These are phyloP conservation scores for Botrytis paeoniae DNA, from an alignment of 2,329 filamentous ascomycete species.

Conservation along the genomic window DNA sequence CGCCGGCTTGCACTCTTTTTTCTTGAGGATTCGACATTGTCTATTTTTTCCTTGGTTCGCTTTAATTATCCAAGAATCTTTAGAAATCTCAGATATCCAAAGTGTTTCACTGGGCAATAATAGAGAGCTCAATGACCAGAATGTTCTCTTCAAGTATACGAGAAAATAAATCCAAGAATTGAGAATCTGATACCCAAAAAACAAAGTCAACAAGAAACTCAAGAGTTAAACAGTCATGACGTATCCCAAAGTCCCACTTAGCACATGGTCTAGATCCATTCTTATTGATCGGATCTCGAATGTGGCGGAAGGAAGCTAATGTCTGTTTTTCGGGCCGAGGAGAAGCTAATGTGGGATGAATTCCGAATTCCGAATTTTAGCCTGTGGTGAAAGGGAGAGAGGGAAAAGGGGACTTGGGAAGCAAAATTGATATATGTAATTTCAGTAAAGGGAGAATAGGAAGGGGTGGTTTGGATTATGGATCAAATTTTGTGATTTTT, in stretches of 20 bases:
- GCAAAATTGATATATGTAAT: background rate
- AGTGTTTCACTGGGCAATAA: background rate
- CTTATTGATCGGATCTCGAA: background rate
- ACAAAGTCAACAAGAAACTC: background rate
- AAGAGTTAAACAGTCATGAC: background rate
- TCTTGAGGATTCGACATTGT: background rate
- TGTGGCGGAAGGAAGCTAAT: background rate
- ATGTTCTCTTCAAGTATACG: background rate
- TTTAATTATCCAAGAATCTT: background rate
- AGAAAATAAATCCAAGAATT: background rate
- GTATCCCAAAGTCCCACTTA: background rate
- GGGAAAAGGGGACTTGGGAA: background rate
- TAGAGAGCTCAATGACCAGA: background rate
- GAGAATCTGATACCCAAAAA: background rate
- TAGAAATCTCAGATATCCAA: background rate
- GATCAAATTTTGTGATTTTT: background rate
- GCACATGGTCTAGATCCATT: background rate
- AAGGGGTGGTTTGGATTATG: background rate
- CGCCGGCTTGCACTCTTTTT: background rate
- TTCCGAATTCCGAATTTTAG: background rate
- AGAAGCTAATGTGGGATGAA: background rate
- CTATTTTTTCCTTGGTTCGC: background rate
- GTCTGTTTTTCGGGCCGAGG: background rate
- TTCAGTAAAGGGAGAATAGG: background rate
- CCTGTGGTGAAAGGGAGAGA: background rate